Percentiles rank a stretch among this genome's conserved stretches.
Evolutionary conservation across 495 filamentous ascomycete genomes (phyloP).

Genomic region (Cryomyces minteri): DNA sequence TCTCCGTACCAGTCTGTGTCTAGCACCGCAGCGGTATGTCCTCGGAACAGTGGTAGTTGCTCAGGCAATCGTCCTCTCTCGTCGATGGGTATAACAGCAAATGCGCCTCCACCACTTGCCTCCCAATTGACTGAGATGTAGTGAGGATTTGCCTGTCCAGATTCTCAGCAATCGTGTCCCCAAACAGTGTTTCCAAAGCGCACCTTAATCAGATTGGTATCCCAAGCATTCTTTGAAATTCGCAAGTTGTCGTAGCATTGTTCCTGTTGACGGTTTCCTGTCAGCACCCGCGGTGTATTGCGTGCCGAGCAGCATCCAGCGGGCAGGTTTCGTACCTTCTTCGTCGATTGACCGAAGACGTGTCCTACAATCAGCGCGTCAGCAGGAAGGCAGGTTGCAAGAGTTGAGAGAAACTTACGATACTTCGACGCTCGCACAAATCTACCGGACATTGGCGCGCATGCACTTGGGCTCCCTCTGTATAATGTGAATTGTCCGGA

Average conservation of each 20-base stretch:
- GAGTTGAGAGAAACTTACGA: slow-evolving; percentile 42
- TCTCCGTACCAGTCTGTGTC: slow-evolving; percentile 83
- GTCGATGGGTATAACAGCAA: slow-evolving; percentile 83
- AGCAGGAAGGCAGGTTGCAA: slow-evolving; percentile 16
- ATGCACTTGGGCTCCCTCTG: not conserved
- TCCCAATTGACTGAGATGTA: slow-evolving; percentile 98
- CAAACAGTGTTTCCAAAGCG: slow-evolving; percentile 5
- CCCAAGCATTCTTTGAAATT: slow-evolving; percentile 95
- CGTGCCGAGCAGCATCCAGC: not conserved
- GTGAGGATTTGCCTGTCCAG: slow-evolving; percentile 67
- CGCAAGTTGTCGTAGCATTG: slow-evolving; percentile 94
- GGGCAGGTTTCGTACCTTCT: slow-evolving; percentile 44
- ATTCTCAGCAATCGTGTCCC: slow-evolving; percentile 2
- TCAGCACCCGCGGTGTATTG: not conserved
- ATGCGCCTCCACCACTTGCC: slow-evolving; percentile 85
- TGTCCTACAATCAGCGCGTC: slow-evolving; percentile 45
- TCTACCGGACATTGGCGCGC: slow-evolving; percentile 62
- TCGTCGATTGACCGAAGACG: slow-evolving; percentile 86
- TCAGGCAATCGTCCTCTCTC: slow-evolving; percentile 83
- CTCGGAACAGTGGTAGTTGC: slow-evolving; percentile 83
- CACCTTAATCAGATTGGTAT: slow-evolving; percentile 94
- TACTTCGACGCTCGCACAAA: slow-evolving; percentile 98
- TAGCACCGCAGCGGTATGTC: slow-evolving; percentile 85
- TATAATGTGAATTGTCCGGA: no score
- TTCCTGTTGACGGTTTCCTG: slow-evolving; percentile 27